Evolutionary conservation across 176 grass and related monocot genomes (phyloP).

Genomic region (Oryza coarctata): DNA sequence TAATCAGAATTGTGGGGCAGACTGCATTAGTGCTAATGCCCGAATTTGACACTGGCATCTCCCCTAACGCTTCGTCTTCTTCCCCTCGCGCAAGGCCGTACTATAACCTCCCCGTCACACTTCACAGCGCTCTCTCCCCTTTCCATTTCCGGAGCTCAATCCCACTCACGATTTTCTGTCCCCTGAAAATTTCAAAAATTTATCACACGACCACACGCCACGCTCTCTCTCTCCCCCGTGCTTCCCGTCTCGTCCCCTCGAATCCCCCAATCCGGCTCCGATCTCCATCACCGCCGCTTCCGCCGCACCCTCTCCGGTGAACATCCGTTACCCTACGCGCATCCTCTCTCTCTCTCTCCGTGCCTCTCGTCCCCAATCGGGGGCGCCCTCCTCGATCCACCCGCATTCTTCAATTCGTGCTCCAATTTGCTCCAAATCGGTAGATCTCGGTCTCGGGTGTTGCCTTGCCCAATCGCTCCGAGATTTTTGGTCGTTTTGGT

Average conservation of each 20-base stretch:
- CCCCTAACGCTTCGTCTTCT: neutral
- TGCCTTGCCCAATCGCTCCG: neutral
- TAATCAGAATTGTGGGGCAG: neutral
- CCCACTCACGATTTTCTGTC: constrained; percentile 1
- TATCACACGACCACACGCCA: neutral
- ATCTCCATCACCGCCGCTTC: too few relatives aligned
- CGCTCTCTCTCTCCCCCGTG: neutral
- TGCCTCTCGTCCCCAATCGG: neutral
- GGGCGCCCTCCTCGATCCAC: neutral
- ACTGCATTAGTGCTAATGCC: neutral
- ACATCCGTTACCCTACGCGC: too few relatives aligned
- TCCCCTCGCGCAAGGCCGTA: neutral
- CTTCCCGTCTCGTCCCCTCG: neutral
- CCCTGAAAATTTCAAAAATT: constrained; percentile 30
- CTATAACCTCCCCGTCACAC: neutral
- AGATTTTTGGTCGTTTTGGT: neutral
- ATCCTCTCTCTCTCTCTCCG: neutral
- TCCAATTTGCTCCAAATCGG: neutral
- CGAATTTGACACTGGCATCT: neutral
- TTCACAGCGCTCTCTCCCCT: neutral
- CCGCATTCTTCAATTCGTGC: neutral
- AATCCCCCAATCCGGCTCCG: constrained; percentile 13
- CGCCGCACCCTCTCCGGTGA: too few relatives aligned
- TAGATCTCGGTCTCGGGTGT: constrained; percentile 25
- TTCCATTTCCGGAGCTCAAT: constrained; percentile 21